Conservation (phyloP, 495 filamentous ascomycete genomes). For the Lasiosphaeriaceae sp. region DNA sequence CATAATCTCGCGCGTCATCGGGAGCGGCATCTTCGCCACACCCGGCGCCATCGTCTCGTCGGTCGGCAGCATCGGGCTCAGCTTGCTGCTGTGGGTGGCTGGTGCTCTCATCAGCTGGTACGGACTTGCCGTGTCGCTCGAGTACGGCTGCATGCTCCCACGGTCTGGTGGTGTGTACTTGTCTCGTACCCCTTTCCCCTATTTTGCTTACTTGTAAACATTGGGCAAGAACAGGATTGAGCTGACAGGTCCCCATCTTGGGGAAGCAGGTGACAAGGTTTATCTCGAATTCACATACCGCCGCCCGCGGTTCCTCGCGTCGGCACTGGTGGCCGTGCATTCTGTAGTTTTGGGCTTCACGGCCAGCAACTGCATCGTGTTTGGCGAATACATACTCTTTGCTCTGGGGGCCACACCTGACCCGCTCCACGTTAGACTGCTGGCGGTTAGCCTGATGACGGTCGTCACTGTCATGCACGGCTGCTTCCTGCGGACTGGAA, state of each 20-base stretch:
- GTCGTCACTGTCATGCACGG: conserved; percentile 60
- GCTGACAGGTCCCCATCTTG: no score
- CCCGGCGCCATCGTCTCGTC: conserved; percentile 65
- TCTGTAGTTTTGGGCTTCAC: conserved; percentile 69
- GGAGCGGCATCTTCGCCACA: conserved; percentile 72
- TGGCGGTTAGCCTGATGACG: conserved; percentile 60
- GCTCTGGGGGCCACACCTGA: conserved; percentile 41
- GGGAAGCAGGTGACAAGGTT: conserved; percentile 53
- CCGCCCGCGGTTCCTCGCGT: conserved; percentile 63
- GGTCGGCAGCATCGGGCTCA: conserved; percentile 63
- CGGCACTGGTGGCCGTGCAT: conserved; percentile 62
- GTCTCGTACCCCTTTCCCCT: neutral
- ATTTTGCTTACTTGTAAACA: neutral
- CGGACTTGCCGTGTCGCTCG: conserved; percentile 58
- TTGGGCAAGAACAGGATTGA: neutral
- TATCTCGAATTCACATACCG: conserved; percentile 77
- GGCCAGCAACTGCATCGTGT: conserved; percentile 65
- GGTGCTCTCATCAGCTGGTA: conserved; percentile 59
- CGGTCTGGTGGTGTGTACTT: conserved; percentile 55
- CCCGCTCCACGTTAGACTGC: conserved; percentile 48
- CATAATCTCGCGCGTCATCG: conserved; percentile 73
- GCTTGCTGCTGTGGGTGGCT: conserved; percentile 59
- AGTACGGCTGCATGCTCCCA: conserved; percentile 71
- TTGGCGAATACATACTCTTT: conserved; percentile 65
- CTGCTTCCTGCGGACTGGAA: conserved; percentile 57